phyloP scores from a whole-genome alignment of 352 stramenopile species.

The Globisporangium emineosum region DNA sequence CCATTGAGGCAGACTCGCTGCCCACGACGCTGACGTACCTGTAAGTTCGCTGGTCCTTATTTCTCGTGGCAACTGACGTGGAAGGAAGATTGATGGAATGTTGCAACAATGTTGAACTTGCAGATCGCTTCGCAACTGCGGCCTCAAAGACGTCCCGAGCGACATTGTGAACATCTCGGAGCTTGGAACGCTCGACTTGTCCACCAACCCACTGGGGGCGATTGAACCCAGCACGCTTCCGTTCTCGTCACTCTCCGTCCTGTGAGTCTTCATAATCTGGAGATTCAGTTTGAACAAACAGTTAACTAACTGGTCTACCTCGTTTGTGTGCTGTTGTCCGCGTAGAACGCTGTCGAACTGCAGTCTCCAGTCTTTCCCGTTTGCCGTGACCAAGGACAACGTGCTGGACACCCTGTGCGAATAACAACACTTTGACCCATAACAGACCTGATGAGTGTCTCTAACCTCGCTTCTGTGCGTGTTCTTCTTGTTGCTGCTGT shows the following conservation, averaged over 20 bases:
- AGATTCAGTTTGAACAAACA: not conserved
- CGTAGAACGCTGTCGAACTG: constrained; percentile 7
- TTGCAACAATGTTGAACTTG: not conserved
- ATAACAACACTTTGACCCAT: no score
- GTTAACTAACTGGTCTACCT: not conserved
- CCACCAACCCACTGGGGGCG: constrained; percentile 4
- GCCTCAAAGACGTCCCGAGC: constrained; percentile 1
- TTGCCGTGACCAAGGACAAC: not conserved
- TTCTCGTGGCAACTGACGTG: no score
- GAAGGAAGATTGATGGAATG: not conserved
- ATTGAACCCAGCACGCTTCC: not conserved
- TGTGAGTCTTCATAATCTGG: not conserved
- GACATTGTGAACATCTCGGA: not conserved
- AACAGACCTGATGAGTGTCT: not conserved
- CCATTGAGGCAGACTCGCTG: not conserved
- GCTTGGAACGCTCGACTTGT: constrained; percentile 3
- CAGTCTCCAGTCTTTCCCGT: constrained; percentile 12
- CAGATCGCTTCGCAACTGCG: constrained; percentile 7
- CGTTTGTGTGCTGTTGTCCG: not conserved
- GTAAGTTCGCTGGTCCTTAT: not conserved
- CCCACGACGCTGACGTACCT: constrained; percentile 5
- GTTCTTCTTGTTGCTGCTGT: not conserved
- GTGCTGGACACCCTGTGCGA: not conserved
- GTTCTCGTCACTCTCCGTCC: not conserved
- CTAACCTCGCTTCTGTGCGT: not conserved